Percentiles rank a stretch among this genome's conserved stretches.
Conservation (phyloP, 1,284 basidiomycete genomes). For the Pholiota adiposa region DNA sequence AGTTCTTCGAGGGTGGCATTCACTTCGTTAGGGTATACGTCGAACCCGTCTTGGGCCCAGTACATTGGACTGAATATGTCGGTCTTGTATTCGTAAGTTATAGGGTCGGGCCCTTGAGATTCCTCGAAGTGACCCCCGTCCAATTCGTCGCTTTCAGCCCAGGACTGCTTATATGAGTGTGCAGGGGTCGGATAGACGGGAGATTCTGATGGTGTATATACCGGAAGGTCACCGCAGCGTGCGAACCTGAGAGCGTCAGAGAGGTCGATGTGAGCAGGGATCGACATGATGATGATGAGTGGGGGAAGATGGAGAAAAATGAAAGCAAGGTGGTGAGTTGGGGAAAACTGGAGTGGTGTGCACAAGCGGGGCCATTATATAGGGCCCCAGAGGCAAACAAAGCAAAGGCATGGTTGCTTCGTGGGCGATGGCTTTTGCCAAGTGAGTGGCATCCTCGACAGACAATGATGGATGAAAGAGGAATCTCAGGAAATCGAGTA, state of each 20-base stretch:
- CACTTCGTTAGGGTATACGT: not conserved
- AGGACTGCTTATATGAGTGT: not conserved
- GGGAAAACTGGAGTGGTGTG: not conserved
- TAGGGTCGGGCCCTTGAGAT: not conserved
- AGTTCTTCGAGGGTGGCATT: not conserved
- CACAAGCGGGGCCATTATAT: not conserved
- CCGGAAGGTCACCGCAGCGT: no score
- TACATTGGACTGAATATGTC: not conserved
- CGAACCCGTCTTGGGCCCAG: not conserved
- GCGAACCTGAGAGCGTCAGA: not conserved
- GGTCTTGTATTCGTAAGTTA: not conserved
- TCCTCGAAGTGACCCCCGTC: not conserved
- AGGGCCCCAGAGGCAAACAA: not conserved
- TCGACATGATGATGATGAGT: not conserved
- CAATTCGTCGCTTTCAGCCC: not conserved
- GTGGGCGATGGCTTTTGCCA: not conserved
- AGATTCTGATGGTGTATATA: not conserved
- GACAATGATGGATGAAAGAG: no score
- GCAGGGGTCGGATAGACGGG: not conserved
- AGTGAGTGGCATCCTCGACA: no score
- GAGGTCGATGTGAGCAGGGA: not conserved
- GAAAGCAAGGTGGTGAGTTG: not conserved
- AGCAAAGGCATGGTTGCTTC: not conserved
- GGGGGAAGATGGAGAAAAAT: not conserved
- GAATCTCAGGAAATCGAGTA: no score